Conservation (phyloP, 371 early-diverging fungal genomes). For the Lichtheimia corymbifera region DNA sequence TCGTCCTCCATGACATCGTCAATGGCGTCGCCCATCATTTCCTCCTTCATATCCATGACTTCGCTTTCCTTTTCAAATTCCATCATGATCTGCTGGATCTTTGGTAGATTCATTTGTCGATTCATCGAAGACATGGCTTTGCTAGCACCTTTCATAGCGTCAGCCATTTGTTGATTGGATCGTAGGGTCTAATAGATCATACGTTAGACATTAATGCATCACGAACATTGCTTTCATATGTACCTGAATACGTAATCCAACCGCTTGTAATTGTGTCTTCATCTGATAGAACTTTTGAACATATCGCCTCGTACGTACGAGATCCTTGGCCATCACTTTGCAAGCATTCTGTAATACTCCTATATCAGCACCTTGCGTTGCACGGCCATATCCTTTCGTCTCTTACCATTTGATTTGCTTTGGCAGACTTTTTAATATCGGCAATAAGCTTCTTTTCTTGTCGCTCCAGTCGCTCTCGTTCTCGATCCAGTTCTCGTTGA, state of each 20-base stretch:
- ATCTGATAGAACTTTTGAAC: conserved; percentile 95
- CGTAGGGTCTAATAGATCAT: conserved; percentile 67
- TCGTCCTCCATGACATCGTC: conserved; percentile 95
- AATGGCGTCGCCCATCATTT: conserved; percentile 97
- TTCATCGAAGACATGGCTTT: conserved; percentile 98
- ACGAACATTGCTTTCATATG: background rate
- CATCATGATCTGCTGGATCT: conserved; percentile 94
- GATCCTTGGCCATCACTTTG: conserved; percentile 96
- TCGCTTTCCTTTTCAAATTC: conserved; percentile 95
- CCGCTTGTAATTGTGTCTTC: conserved; percentile 93
- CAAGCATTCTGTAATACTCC: conserved; percentile 66
- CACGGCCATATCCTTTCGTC: too few relatives aligned
- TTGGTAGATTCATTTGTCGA: conserved; percentile 88
- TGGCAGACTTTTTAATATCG: conserved; percentile 93
- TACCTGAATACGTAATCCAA: conserved; percentile 90
- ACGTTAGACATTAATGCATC: background rate
- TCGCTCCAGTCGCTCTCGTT: conserved; percentile 84
- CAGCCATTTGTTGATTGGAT: conserved; percentile 95
- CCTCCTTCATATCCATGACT: conserved; percentile 98
- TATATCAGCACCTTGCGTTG: too few relatives aligned
- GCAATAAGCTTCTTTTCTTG: conserved; percentile 94
- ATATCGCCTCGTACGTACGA: conserved; percentile 91
- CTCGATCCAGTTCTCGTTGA: conserved; percentile 93
- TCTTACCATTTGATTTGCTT: conserved; percentile 85
- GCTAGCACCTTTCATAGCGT: conserved; percentile 94